phyloP scores from a whole-genome alignment of 805 yeast species.

The Ogataea trehalophila region DNA sequence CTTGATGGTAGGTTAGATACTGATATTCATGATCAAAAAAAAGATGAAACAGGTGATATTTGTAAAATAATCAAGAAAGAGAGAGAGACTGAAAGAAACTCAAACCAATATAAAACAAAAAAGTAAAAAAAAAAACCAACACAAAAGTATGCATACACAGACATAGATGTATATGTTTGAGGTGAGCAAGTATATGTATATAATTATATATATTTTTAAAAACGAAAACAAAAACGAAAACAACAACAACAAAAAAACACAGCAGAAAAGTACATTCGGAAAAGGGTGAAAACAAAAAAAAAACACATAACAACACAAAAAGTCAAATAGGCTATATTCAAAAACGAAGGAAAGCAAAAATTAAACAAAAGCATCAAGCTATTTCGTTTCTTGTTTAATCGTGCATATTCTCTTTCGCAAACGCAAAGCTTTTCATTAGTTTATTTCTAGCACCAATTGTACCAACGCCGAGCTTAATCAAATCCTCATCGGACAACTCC shows the following conservation, averaged over 20 bases:
- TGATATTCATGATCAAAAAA: too few relatives aligned
- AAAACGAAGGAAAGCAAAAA: neutral
- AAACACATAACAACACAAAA: neutral
- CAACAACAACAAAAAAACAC: neutral
- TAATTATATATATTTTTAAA: neutral
- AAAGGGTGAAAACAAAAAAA: too few relatives aligned
- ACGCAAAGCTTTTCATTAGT: constrained; percentile 84
- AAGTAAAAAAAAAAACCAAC: too few relatives aligned
- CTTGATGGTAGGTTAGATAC: too few relatives aligned
- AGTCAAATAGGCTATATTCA: neutral
- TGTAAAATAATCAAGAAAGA: too few relatives aligned
- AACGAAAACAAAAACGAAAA: neutral
- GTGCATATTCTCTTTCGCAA: constrained; percentile 53
- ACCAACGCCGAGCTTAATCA: constrained; percentile 77
- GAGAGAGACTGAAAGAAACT: too few relatives aligned
- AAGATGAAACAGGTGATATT: too few relatives aligned
- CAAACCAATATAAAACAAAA: too few relatives aligned
- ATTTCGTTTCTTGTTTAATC: constrained; percentile 10
- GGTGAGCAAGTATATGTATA: neutral
- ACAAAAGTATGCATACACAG: too few relatives aligned
- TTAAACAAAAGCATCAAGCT: neutral
- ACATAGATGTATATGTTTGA: neutral
- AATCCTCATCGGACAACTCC: constrained; percentile 58
- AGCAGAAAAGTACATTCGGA: neutral
- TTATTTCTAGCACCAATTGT: constrained; percentile 97